phyloP scores from a whole-genome alignment of 2,329 filamentous ascomycete species.

The Xylariaceae sp. region DNA sequence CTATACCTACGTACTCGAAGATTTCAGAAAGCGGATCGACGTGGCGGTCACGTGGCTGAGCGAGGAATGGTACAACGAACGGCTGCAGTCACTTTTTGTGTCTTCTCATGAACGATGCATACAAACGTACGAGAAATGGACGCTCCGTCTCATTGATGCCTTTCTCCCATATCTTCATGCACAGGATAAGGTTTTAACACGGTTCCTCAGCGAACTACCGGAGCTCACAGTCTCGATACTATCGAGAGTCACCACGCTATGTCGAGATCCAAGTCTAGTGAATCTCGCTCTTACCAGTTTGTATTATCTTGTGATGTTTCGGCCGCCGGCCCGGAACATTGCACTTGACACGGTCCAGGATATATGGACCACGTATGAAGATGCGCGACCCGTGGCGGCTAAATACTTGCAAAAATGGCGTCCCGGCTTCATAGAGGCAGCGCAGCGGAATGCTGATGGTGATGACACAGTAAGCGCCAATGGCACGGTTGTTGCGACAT shows the following conservation, averaged over 20 bases:
- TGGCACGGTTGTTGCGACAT: constrained; percentile 20
- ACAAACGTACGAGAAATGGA: constrained; percentile 72
- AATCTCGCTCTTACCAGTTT: constrained; percentile 59
- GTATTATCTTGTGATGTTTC: constrained; percentile 62
- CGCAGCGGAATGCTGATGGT: constrained; percentile 20
- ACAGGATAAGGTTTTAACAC: constrained; percentile 81
- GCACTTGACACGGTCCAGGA: constrained; percentile 61
- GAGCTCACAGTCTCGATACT: constrained; percentile 68
- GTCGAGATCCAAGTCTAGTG: constrained; percentile 60
- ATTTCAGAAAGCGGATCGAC: constrained; percentile 85
- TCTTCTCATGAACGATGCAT: constrained; percentile 41
- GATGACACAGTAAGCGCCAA: constrained; percentile 19
- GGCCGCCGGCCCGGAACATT: constrained; percentile 57
- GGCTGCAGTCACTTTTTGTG: constrained; percentile 43
- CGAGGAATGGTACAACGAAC: constrained; percentile 97
- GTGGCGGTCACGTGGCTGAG: constrained; percentile 90
- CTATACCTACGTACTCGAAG: constrained; percentile 81
- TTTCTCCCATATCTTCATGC: constrained; percentile 88
- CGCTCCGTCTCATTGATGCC: constrained; percentile 75
- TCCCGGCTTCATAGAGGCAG: constrained; percentile 45
- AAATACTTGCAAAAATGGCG: constrained; percentile 60
- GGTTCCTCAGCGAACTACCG: constrained; percentile 88
- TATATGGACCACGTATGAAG: constrained; percentile 62
- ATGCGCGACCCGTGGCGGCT: constrained; percentile 55
- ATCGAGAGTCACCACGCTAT: constrained; percentile 62